Evolutionary conservation across 164 flowering plant species (phyloP), one percentile per base, ranked within the genome.

Genomic region (Tinospora cordifolia): DNA sequence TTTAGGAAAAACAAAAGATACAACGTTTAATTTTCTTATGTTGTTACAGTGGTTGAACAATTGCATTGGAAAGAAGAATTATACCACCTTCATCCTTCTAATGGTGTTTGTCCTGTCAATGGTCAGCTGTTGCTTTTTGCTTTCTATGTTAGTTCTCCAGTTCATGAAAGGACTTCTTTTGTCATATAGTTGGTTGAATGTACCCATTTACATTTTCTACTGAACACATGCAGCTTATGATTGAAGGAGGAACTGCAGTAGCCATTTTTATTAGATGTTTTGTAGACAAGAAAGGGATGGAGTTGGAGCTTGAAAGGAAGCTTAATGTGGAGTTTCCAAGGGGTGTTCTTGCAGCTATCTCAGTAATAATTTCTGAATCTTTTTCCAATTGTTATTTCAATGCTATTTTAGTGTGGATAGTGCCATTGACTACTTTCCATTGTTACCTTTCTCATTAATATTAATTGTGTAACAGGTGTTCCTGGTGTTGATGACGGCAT

Each of bases 181-280:
- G 40, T 11, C 40, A 15, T 8, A 38, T 44, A 30, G 47, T 24
- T 65, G 30, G 40, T 41, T 38, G 7, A 38, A 5, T 8, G 9
- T 41, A 21, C 49, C 26, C 40, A 12, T 22, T 21, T 19, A 13
- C 38, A n/a, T 36, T 13, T 68, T 49, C 14, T 57, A 9, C 39
- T 11, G 47, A 27, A 19, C 17, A 64, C 39, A 2, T 76, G 70
- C 91, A 94, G 99, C 82, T 94, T 65, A 41, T 83, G 34, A 77
- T 88, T 12, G 98, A 92, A 83, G 99, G 97, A 70, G 96, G 92
- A 65, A 81, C 90, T 71, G 90, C 91, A 25, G 63, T 92, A 71
- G 91, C 95, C 73, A 82, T 94, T 81, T 92, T 94, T 65, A 66
- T 94, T 47, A 81, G 97, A 75, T 94, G 98, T 83, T 92, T 94